A percentile compares a stretch with the other conserved stretches of the same genome.
These are phyloP conservation scores for Biscogniauxia marginata DNA, from an alignment of 2,329 filamentous ascomycete genomes.

Conservation along the genomic window DNA sequence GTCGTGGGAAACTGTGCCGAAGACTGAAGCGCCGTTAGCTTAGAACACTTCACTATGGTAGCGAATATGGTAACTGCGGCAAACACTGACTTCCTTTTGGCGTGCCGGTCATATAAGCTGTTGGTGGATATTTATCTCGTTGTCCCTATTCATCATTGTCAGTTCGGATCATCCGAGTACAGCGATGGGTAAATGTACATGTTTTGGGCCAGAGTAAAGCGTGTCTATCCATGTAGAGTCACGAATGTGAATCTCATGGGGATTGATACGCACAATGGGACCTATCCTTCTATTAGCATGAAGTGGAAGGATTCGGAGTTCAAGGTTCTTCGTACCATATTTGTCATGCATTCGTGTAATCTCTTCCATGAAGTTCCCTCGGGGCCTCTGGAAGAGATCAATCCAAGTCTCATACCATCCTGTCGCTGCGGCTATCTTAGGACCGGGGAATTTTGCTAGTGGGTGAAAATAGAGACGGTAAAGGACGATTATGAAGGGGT, in stretches of 20 bases:
- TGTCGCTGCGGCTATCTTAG: neutral
- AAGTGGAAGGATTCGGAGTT: too few relatives aligned
- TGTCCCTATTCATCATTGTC: too few relatives aligned
- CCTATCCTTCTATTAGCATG: neutral
- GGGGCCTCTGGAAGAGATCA: neutral
- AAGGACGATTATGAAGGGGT: too few relatives aligned
- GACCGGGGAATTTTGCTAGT: neutral
- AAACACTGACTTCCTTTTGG: neutral
- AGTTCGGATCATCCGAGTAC: too few relatives aligned
- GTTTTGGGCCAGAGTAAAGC: too few relatives aligned
- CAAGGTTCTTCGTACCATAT: neutral
- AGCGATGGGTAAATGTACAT: too few relatives aligned
- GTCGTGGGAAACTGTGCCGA: neutral
- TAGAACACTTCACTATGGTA: neutral
- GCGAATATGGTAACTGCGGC: too few relatives aligned
- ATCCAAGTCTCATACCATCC: neutral
- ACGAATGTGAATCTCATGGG: neutral
- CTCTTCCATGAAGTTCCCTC: neutral
- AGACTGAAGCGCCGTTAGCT: neutral
- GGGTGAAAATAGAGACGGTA: constrained; percentile 1
- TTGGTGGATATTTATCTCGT: neutral
- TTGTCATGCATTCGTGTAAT: too few relatives aligned
- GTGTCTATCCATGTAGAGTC: neutral
- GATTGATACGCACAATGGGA: neutral
- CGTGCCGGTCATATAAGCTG: neutral